Conservation (phyloP, 108 stramenopile species). For the Bacterosira constricta region DNA sequence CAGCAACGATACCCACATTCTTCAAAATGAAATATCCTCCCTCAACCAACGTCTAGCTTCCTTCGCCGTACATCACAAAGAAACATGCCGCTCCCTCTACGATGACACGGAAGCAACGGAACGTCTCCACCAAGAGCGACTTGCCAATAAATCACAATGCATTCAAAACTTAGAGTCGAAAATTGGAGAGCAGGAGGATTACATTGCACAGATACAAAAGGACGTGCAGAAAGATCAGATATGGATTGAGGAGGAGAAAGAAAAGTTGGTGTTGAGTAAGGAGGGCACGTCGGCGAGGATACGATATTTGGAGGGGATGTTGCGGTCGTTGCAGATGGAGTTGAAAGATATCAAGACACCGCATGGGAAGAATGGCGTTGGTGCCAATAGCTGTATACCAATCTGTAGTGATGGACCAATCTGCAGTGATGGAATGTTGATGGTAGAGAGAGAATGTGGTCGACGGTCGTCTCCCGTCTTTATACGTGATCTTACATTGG, state of each 20-base stretch:
- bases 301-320: constrained; percentile 37
- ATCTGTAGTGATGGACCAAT: not conserved
- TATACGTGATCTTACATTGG: constrained; percentile 2
- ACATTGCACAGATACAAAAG: constrained; percentile 7
- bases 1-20: not conserved
- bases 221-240: not conserved
- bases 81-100: not conserved
- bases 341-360: constrained; percentile 19
- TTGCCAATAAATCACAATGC: not conserved
- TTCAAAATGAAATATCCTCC: not conserved
- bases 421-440: too few relatives aligned
- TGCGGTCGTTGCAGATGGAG: constrained; percentile 23
- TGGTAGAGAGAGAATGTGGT: not conserved
- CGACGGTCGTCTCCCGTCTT: constrained; percentile 4
- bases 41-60: constrained; percentile 7
- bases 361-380: too few relatives aligned
- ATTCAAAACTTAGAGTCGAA: constrained; percentile 13
- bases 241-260: constrained; percentile 10
- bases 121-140: not conserved
- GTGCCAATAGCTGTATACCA: too few relatives aligned
- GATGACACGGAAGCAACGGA: constrained; percentile 26
- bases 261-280: constrained; percentile 3
- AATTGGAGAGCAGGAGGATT: constrained; percentile 8
- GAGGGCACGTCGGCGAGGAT: constrained; percentile 39
- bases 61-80: not conserved